Conservation (phyloP, 2,329 filamentous ascomycete genomes). For the Fulvia fulva region DNA sequence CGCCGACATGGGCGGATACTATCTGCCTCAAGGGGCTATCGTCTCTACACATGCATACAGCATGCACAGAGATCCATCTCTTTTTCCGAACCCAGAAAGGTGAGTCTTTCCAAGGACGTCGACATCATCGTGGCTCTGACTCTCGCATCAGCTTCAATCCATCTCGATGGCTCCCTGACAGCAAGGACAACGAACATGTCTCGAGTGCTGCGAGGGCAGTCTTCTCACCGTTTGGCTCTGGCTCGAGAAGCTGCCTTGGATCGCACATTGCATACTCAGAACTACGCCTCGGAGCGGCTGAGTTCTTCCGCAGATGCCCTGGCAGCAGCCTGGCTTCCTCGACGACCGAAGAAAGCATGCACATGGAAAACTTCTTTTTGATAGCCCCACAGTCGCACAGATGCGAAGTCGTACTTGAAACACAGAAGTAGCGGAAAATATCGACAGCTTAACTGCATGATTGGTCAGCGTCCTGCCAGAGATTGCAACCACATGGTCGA, state of each 20-base stretch:
- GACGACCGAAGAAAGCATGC: constrained; percentile 29
- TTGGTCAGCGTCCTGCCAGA: neutral
- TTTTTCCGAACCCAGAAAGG: constrained; percentile 26
- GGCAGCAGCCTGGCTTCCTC: constrained; percentile 20
- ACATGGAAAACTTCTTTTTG: constrained; percentile 32
- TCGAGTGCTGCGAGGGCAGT: constrained; percentile 22
- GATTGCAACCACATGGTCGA: neutral
- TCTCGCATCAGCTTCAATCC: constrained; percentile 29
- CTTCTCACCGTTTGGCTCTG: constrained; percentile 29
- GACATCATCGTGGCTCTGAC: no score
- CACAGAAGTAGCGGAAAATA: neutral
- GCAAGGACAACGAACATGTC: constrained; percentile 5
- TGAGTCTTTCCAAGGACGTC: constrained; percentile 17
- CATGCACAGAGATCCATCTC: constrained; percentile 24
- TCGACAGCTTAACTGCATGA: neutral
- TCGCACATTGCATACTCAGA: constrained; percentile 32
- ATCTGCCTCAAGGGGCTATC: constrained; percentile 24
- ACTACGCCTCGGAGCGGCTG: constrained; percentile 25
- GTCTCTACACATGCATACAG: constrained; percentile 29
- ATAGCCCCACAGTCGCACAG: constrained; percentile 29
- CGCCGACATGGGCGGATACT: constrained; percentile 18
- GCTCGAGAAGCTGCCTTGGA: constrained; percentile 29
- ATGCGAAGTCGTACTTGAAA: constrained; percentile 27
- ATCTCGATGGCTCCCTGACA: constrained; percentile 18
- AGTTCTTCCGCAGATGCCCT: constrained; percentile 27